These are phyloP conservation scores for Didymella lethalis DNA, from an alignment of 2,329 filamentous ascomycete genomes.

Conservation along the genomic window DNA sequence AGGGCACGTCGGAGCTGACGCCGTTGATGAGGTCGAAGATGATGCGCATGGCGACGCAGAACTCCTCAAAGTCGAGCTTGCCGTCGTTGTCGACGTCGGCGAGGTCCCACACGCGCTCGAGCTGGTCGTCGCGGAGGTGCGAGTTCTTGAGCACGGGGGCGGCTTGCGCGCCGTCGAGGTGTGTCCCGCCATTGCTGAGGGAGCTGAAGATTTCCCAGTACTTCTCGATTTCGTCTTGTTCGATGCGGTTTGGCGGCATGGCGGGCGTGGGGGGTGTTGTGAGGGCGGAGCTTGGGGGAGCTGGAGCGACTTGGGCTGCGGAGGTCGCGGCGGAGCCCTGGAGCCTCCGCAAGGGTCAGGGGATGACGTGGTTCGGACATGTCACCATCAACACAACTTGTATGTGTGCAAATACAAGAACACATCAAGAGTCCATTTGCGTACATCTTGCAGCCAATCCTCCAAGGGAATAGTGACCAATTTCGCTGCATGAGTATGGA, in stretches of 20 bases:
- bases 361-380: conserved; percentile 5
- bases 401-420: no score
- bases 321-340: conserved; percentile 8
- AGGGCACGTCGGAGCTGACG: conserved; percentile 82
- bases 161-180: conserved; percentile 73
- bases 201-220: conserved; percentile 83
- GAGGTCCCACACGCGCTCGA: conserved; percentile 97
- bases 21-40: conserved; percentile 98
- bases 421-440: no score
- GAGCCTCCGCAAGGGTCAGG: conserved; percentile 6
- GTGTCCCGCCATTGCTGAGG: conserved; percentile 68
- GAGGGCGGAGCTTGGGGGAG: not conserved
- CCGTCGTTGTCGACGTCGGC: conserved; percentile 98
- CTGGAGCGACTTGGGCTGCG: conserved; percentile 7
- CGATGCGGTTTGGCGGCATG: conserved; percentile 64
- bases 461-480: no score
- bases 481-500: no score
- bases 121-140: conserved; percentile 77
- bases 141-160: conserved; percentile 77
- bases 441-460: no score
- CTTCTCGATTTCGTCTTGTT: conserved; percentile 77
- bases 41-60: conserved; percentile 97
- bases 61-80: conserved; percentile 98
- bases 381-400: no score
- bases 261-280: conserved; percentile 9